phyloP scores from a whole-genome alignment of 768 basidiomycete genomes.

The Auricularia auricula-judae region DNA sequence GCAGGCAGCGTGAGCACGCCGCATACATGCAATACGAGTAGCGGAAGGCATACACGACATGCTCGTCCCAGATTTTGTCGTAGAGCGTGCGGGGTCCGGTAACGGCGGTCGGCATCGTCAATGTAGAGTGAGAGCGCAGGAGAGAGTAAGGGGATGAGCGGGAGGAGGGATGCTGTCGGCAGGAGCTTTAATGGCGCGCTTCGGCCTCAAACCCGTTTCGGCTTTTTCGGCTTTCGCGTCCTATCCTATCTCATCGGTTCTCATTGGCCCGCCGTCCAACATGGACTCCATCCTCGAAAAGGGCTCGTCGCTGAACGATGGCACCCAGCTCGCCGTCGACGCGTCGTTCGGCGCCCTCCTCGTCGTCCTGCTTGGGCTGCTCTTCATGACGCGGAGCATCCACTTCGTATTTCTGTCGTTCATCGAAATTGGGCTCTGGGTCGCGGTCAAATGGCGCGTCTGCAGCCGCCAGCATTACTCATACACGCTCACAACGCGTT shows the following conservation, averaged over 20 bases:
- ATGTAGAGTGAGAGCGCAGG: background rate
- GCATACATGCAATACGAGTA: background rate
- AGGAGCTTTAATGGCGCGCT: background rate
- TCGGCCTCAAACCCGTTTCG: background rate
- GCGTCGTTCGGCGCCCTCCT: constrained; percentile 47
- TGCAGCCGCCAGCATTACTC: background rate
- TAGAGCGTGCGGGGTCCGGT: constrained; percentile 76
- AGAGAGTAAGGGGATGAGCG: background rate
- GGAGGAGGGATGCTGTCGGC: background rate
- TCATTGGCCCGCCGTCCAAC: background rate
- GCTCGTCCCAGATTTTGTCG: constrained; percentile 98
- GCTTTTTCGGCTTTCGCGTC: background rate
- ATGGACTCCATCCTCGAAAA: constrained; percentile 42
- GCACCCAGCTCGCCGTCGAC: constrained; percentile 55
- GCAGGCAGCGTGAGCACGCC: constrained; percentile 7
- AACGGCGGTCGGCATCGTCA: constrained; percentile 43
- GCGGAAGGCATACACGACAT: constrained; percentile 62
- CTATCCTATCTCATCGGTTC: background rate
- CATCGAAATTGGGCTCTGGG: constrained; percentile 64
- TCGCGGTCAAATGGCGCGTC: constrained; percentile 67
- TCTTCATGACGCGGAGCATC: constrained; percentile 52
- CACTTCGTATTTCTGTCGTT: constrained; percentile 58
- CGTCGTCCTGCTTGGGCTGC: constrained; percentile 45
- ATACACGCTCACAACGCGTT: background rate
- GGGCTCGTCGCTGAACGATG: constrained; percentile 66